Conservation (phyloP, 2,329 filamentous ascomycete genomes). For the Biscogniauxia mediterranea region DNA sequence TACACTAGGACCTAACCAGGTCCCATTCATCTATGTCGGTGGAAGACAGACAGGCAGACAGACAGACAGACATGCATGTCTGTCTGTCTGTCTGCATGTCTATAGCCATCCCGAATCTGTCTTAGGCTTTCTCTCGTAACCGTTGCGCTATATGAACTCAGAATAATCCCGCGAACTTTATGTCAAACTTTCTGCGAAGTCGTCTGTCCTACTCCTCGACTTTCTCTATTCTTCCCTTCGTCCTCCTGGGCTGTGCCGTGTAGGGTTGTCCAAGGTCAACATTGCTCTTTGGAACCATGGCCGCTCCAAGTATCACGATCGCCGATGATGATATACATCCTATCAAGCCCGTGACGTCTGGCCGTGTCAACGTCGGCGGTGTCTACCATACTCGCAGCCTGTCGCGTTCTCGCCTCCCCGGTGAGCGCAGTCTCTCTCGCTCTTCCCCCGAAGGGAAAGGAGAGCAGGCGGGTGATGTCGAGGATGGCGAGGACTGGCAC, state of each 20-base stretch:
- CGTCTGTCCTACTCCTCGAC: neutral
- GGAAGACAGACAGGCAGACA: no score
- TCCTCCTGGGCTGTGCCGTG: neutral
- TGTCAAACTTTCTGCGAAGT: neutral
- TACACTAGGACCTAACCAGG: no score
- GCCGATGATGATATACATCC: constrained; percentile 27
- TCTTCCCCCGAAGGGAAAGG: constrained; percentile 21
- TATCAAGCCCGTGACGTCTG: constrained; percentile 21
- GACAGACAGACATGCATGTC: neutral
- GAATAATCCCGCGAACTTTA: neutral
- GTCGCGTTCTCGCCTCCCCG: constrained; percentile 22
- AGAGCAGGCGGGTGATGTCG: constrained; percentile 28
- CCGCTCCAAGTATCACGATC: constrained; percentile 28
- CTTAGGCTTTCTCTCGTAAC: neutral
- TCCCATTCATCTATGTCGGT: no score
- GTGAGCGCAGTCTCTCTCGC: constrained; percentile 25
- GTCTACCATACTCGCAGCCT: constrained; percentile 35
- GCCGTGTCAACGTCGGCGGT: constrained; percentile 27
- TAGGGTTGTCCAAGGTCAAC: neutral
- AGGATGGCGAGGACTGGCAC: constrained; percentile 35
- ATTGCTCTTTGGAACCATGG: constrained; percentile 19
- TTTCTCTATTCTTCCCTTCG: neutral
- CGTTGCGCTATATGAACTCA: neutral
- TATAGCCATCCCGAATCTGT: neutral
- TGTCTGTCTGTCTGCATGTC: no score